A percentile compares a stretch with the other conserved stretches of the same genome.
Evolutionary conservation across 768 basidiomycete genomes (phyloP).

Genomic region (Lactarius psammicola): DNA sequence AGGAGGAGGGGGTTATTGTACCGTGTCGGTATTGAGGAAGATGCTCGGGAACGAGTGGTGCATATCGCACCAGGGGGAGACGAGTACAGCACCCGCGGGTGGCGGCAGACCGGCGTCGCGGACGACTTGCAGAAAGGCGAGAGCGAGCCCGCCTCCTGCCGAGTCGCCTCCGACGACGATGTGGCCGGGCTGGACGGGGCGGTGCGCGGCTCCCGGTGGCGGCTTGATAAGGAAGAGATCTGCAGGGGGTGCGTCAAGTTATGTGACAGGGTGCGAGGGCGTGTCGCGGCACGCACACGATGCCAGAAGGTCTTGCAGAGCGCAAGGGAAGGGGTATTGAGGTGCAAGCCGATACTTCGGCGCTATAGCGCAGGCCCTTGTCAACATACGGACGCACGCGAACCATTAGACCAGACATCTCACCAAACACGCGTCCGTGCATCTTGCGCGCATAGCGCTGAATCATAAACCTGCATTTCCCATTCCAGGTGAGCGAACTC

Average conservation of each 20-base stretch:
- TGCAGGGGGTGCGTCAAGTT: constrained; percentile 32
- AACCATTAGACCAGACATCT: constrained; percentile 19
- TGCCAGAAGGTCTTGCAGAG: constrained; percentile 83
- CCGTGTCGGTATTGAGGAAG: constrained; percentile 79
- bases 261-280: constrained; percentile 29
- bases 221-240: constrained; percentile 93
- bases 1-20: constrained; percentile 35
- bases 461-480: constrained; percentile 55
- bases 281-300: constrained; percentile 52
- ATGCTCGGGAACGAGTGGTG: constrained; percentile 94
- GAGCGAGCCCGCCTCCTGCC: constrained; percentile 85
- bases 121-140: constrained; percentile 83
- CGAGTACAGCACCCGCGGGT: constrained; percentile 84
- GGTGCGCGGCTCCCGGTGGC: constrained; percentile 73
- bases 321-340: constrained; percentile 95
- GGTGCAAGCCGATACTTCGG: constrained; percentile 85
- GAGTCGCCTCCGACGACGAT: constrained; percentile 90
- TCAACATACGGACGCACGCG: constrained; percentile 9
- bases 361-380: constrained; percentile 41
- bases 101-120: constrained; percentile 81
- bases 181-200: constrained; percentile 73
- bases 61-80: constrained; percentile 91
- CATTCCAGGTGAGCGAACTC: not conserved
- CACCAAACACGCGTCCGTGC: constrained; percentile 83
- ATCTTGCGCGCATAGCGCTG: constrained; percentile 90